These are phyloP conservation scores for Hypomyces perniciosus DNA, from an alignment of 2,329 filamentous ascomycete genomes.

Conservation along the genomic window DNA sequence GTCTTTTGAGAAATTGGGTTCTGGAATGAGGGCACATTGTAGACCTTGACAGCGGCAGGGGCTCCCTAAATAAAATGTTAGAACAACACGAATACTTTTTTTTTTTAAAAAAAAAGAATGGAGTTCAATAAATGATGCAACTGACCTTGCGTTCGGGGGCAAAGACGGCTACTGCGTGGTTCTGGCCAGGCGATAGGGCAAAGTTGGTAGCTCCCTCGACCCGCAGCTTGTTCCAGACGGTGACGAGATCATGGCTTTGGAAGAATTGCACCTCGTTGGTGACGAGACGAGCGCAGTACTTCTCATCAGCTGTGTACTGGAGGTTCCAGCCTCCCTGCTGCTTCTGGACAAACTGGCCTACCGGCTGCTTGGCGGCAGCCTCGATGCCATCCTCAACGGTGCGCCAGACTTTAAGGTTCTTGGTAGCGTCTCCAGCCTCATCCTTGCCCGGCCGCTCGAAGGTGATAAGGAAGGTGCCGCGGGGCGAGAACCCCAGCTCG, in stretches of 20 bases:
- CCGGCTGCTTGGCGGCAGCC: conserved; percentile 60
- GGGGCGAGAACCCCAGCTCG: conserved; percentile 89
- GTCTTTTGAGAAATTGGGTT: conserved; percentile 90
- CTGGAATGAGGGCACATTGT: conserved; percentile 82
- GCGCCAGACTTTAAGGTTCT: conserved; percentile 96
- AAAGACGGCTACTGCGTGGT: conserved; percentile 89
- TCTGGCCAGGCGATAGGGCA: conserved; percentile 81
- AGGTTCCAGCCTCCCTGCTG: conserved; percentile 93
- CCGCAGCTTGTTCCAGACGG: conserved; percentile 91
- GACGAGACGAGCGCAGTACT: conserved; percentile 84
- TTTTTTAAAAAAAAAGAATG: neutral
- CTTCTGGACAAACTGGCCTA: conserved; percentile 93
- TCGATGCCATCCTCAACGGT: conserved; percentile 64
- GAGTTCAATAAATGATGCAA: conserved; percentile 1
- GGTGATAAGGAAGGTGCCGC: conserved; percentile 88
- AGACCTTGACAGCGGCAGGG: conserved; percentile 91
- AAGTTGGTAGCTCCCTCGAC: conserved; percentile 89
- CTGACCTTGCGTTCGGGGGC: conserved; percentile 88
- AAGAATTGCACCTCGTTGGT: conserved; percentile 99
- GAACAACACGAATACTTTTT: neutral
- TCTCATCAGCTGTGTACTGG: conserved; percentile 92
- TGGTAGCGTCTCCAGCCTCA: conserved; percentile 83
- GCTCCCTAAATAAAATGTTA: conserved; percentile 56
- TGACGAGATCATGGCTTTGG: conserved; percentile 76
- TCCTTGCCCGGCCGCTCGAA: conserved; percentile 95